Base-by-base conservation (phyloP, 2,329 filamentous ascomycete genomes). In the Phialophora verrucosa region DNA sequence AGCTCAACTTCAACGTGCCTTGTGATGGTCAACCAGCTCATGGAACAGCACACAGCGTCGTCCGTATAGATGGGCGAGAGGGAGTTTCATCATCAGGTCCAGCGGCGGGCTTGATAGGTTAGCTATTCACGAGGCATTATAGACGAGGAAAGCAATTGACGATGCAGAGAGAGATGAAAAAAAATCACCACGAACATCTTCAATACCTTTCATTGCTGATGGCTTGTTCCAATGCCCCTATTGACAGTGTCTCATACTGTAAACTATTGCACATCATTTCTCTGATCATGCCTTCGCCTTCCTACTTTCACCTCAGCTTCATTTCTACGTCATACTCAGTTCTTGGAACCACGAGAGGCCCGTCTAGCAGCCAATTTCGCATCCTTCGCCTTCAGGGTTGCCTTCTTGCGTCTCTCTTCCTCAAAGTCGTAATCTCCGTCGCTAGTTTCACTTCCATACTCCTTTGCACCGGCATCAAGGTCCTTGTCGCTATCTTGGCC, bases 391-490 rank as follows among this genome's bases (percentile, higher is more conserved):
- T 51, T 50, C 25, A 32, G 17, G 14, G 14, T 29, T 1, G 57
- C 42, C 27, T 62, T 53, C 31, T 62, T 25, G n/a, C 53, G 27
- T 17, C 32, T 54, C 35, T 55, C 60, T 56, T 62, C 44, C 10
- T 35, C 60, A 55, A 55, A 42, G 25, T 56, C 38, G 10, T 56
- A 55, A 8, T 56, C 60, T 31, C 11, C 50, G 10, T 62, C 60
- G n/a, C 44, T 53, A 8, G 10, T 32, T 12, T 42, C 51, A n/a
- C 10, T 49, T 3, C 32, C 60, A 27, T 20, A 44, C 10, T 47
- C 23, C 53, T 32, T 50, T 4, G 60, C 51, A 25, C 38, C 17
- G 2, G 1, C 35, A 56, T 49, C 51, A 11, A 27, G 1, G 1
- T 49, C 60, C 23, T 31, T n/a, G n/a, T 49, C 60, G 12, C 17